Percentiles rank a stretch among this genome's conserved stretches.
Evolutionary conservation across 352 stramenopile genomes (phyloP).

Genomic region (Elongisporangium prolatum): DNA sequence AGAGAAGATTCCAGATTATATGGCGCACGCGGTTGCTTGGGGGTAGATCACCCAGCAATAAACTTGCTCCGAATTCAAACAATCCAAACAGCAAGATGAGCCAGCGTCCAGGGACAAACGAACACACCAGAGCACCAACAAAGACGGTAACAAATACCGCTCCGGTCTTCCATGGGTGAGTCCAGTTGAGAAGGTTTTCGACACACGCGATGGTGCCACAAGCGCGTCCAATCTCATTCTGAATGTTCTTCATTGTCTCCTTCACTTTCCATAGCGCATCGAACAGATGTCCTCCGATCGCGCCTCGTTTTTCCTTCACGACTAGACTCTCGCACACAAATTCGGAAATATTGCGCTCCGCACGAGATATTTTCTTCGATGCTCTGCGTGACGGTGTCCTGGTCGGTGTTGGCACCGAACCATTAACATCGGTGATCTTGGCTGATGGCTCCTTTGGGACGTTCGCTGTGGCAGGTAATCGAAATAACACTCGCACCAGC

Average conservation of each 20-base stretch:
- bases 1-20: slow-evolving; percentile 77
- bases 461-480: slow-evolving; percentile 15
- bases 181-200: slow-evolving; percentile 87
- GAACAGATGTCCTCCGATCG: slow-evolving; percentile 65
- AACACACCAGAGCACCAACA: slow-evolving; percentile 49
- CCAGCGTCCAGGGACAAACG: slow-evolving; percentile 65
- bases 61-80: slow-evolving; percentile 64
- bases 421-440: not conserved
- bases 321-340: slow-evolving; percentile 64
- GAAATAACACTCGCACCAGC: slow-evolving; percentile 49
- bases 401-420: not conserved
- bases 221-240: slow-evolving; percentile 65
- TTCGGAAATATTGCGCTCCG: slow-evolving; percentile 61
- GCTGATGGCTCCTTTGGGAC: slow-evolving; percentile 3
- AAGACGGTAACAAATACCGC: slow-evolving; percentile 49
- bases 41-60: slow-evolving; percentile 71
- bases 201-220: slow-evolving; percentile 69
- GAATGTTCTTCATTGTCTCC: slow-evolving; percentile 69
- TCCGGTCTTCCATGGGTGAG: slow-evolving; percentile 82
- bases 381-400: slow-evolving; percentile 2
- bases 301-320: slow-evolving; percentile 63
- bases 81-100: slow-evolving; percentile 68
- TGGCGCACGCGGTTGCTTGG: slow-evolving; percentile 77
- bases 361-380: slow-evolving; percentile 15
- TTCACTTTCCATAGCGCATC: slow-evolving; percentile 84